Evolutionary conservation across 352 stramenopile genomes (phyloP).

Genomic region (Pythium sukuiense): DNA sequence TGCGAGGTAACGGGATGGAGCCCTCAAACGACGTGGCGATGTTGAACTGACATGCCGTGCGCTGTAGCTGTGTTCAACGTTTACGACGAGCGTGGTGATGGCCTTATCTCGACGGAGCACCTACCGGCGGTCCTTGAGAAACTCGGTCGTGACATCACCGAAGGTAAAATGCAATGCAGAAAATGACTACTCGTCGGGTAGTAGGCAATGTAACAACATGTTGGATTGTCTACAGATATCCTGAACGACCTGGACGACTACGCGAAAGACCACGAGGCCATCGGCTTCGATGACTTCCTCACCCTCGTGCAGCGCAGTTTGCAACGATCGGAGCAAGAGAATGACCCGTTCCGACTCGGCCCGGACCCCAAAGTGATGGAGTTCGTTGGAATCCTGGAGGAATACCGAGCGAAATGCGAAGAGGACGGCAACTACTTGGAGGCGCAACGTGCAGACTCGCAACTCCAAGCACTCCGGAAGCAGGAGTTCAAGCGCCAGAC

Average conservation of each 20-base stretch:
- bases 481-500: constrained; percentile 93
- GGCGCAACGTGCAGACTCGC: constrained; percentile 85
- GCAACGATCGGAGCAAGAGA: constrained; percentile 43
- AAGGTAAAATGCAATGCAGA: constrained; percentile 39
- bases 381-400: constrained; percentile 92
- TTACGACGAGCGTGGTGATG: constrained; percentile 64
- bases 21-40: not conserved
- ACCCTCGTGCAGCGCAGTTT: constrained; percentile 50
- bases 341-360: constrained; percentile 51
- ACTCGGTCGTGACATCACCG: constrained; percentile 60
- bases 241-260: constrained; percentile 71
- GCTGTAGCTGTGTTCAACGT: constrained; percentile 75
- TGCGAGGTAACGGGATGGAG: constrained; percentile 48
- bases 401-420: constrained; percentile 94
- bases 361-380: constrained; percentile 92
- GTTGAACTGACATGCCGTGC: not conserved
- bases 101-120: constrained; percentile 62
- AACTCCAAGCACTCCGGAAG: constrained; percentile 85
- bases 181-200: not conserved
- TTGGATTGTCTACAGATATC: constrained; percentile 37
- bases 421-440: constrained; percentile 94
- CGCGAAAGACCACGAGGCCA: constrained; percentile 44
- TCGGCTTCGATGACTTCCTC: constrained; percentile 71
- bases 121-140: constrained; percentile 77
- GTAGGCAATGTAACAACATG: not conserved